Conservation (phyloP, 345 rosid genomes). For the Lepidium sativum region DNA sequence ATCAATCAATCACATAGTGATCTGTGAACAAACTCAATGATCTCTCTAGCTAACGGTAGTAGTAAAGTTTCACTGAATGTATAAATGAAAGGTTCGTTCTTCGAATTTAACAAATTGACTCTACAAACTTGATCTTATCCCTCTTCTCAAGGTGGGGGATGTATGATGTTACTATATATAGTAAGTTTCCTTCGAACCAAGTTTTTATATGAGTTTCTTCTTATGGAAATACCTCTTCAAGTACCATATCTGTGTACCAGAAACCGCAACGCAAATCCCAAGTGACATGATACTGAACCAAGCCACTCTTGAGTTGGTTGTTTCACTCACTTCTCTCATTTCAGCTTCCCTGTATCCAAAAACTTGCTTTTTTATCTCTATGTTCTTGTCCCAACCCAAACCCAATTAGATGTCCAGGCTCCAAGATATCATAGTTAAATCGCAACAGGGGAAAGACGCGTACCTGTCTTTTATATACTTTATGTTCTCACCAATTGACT, state of each 20-base stretch:
- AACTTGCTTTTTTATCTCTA: neutral
- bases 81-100: neutral
- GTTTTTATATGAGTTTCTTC: slow-evolving; percentile 64
- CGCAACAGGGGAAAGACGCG: neutral
- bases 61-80: neutral
- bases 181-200: neutral
- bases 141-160: slow-evolving; percentile 10
- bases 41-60: slow-evolving; percentile 17
- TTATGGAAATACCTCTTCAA: slow-evolving; percentile 53
- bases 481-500: slow-evolving; percentile 53
- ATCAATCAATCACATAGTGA: slow-evolving; percentile 14
- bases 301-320: slow-evolving; percentile 64
- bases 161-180: slow-evolving; percentile 16
- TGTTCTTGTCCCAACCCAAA: neutral
- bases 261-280: slow-evolving; percentile 49
- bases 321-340: slow-evolving; percentile 68
- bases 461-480: slow-evolving; percentile 59
- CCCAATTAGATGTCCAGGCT: neutral
- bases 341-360: slow-evolving; percentile 51
- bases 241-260: slow-evolving; percentile 53
- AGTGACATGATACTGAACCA: slow-evolving; percentile 74
- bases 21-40: slow-evolving; percentile 16
- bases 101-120: slow-evolving; percentile 7
- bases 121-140: slow-evolving; percentile 15
- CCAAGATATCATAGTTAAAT: neutral